These are phyloP conservation scores for Monilinia fructicola DNA, from an alignment of 2,329 filamentous ascomycete species.

Conservation along the genomic window DNA sequence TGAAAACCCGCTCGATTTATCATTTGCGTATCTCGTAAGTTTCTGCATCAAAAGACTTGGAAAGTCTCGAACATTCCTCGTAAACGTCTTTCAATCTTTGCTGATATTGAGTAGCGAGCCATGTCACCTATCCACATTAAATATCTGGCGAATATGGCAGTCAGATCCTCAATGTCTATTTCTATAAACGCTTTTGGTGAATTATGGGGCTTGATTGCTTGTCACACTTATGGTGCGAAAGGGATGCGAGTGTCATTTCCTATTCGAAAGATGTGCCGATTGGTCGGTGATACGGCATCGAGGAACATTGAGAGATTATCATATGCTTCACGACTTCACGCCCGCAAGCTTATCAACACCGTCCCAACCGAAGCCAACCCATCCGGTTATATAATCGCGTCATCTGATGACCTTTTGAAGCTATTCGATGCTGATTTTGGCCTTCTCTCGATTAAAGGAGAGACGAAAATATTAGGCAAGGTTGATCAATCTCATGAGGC, in stretches of 20 bases:
- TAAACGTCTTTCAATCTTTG: not conserved
- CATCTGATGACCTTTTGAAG: constrained; percentile 79
- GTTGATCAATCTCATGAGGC: constrained; percentile 78
- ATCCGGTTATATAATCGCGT: constrained; percentile 86
- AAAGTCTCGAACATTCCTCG: not conserved
- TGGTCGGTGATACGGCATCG: constrained; percentile 82
- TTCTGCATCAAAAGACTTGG: too few relatives aligned
- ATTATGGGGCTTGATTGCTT: constrained; percentile 85
- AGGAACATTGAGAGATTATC: constrained; percentile 85
- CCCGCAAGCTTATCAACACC: constrained; percentile 84
- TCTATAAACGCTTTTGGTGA: constrained; percentile 85
- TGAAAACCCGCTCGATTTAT: constrained; percentile 71
- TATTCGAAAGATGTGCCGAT: constrained; percentile 85
- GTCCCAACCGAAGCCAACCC: constrained; percentile 78
- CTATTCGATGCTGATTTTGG: constrained; percentile 88
- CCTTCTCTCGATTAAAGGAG: constrained; percentile 78
- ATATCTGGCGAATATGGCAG: constrained; percentile 84
- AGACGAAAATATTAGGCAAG: constrained; percentile 80
- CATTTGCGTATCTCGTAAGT: constrained; percentile 60
- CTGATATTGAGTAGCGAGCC: constrained; percentile 52
- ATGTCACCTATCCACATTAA: constrained; percentile 91
- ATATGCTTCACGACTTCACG: constrained; percentile 80
- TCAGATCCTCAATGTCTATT: constrained; percentile 92
- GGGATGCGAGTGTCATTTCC: constrained; percentile 93
- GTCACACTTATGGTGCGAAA: constrained; percentile 72